Evolutionary conservation across 148 eudicot genomes (phyloP), one percentile per base, ranked within the genome.

Genomic region (Rhododendron kiyosumense): DNA sequence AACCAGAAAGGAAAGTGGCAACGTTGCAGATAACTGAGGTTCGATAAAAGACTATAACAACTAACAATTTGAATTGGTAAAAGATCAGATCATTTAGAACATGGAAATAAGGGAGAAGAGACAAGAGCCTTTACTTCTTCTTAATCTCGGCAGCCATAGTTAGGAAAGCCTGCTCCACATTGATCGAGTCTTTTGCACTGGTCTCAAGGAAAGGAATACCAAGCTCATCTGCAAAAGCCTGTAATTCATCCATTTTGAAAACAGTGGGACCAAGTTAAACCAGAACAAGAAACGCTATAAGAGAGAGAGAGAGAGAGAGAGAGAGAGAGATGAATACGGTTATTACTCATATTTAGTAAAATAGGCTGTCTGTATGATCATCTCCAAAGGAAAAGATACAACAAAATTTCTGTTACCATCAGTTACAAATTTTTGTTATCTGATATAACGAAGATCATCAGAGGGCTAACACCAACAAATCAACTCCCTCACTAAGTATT

Each of bases 171-270:
- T 94, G 95, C 92, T 96, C 98, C 79, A 96, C 99, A 85, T 96
- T 96, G 41, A 94, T 93, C 7, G 99, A 86, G 87, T 96, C 99
- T 89, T 96, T 94, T 73, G 99, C 99, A 93, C 99, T 96, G 36
- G 99, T 96, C 92, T 96, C 98, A 12, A 96, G 96, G 91, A 96
- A 96, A 87, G 99, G 98, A 84, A 96, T 96, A 74, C 98, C 98
- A 57, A 94, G 96, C 90, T 96, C 99, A 90, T 96, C 99, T 12
- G 99, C 99, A 87, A 94, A 91, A 84, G 95, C 99, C 99, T 96
- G 91, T 83, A 79, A 67, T 79, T 43, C 85, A 76, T 87, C 28
- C 78, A 46, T 12, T 24, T 36, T 71, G 61, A 86, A 45, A 45
- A 74, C 46, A 12, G 52, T 48, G 81, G 38, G 9, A 49, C 38